These are phyloP conservation scores for Macadamia integrifolia DNA, from an alignment of 164 flowering plant genomes.

Conservation along the genomic window DNA sequence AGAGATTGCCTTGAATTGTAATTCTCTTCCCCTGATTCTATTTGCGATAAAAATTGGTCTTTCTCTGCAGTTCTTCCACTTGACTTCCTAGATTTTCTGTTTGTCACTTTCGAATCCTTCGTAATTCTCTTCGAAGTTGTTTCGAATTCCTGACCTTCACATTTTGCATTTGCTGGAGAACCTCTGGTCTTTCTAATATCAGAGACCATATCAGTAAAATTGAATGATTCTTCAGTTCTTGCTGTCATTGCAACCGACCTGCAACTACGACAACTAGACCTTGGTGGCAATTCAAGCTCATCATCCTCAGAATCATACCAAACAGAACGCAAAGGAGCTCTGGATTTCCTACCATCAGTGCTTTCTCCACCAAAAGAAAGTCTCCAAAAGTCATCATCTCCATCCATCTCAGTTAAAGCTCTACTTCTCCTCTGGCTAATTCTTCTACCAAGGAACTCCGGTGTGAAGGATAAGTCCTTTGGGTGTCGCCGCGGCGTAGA, in stretches of 20 bases:
- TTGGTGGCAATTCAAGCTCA: conserved; percentile 20
- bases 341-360: conserved; percentile 16
- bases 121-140: conserved; percentile 15
- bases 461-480: conserved; percentile 10
- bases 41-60: conserved; percentile 1
- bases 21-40: conserved; percentile 8
- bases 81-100: conserved; percentile 3
- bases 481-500: conserved; percentile 20
- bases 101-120: conserved; percentile 7
- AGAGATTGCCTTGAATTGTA: conserved; percentile 12
- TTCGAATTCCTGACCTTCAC: conserved; percentile 4
- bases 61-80: conserved; percentile 6
- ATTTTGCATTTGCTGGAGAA: conserved; percentile 10
- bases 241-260: conserved; percentile 6
- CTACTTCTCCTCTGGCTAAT: neutral
- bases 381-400: conserved; percentile 39
- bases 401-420: neutral
- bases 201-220: conserved; percentile 21
- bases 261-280: conserved; percentile 22
- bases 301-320: conserved; percentile 28
- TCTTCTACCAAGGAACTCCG: conserved; percentile 7
- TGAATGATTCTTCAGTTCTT: conserved; percentile 8
- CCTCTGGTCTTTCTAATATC: conserved; percentile 21
- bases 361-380: conserved; percentile 41
- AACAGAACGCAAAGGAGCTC: conserved; percentile 15